phyloP scores from a whole-genome alignment of 2,329 filamentous ascomycete genomes.

The Drechslerella coelobrocha region DNA sequence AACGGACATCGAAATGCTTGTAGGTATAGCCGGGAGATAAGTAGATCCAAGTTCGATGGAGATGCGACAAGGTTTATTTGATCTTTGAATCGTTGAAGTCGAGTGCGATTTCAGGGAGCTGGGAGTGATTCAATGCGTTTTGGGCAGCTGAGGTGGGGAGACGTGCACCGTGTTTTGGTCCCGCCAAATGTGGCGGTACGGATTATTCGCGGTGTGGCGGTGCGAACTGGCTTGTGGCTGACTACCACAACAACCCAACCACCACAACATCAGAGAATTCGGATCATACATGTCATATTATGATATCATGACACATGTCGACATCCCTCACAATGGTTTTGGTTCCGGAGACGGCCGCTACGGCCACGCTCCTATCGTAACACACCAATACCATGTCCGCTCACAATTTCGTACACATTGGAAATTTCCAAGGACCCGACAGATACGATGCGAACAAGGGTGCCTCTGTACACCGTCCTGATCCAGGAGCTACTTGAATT shows the following conservation, averaged over 20 bases:
- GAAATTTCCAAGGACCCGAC: too few relatives aligned
- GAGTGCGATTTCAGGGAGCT: slow-evolving; percentile 17
- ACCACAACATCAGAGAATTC: slow-evolving; percentile 1
- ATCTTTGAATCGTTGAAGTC: background rate
- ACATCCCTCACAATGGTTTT: too few relatives aligned
- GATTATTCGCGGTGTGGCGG: background rate
- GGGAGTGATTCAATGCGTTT: slow-evolving; percentile 20
- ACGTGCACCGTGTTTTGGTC: slow-evolving; percentile 42
- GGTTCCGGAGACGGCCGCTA: too few relatives aligned
- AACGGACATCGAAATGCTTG: slow-evolving; percentile 35
- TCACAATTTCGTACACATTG: too few relatives aligned
- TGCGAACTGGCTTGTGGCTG: slow-evolving; percentile 13
- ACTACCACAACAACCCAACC: background rate
- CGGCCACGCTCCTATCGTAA: too few relatives aligned
- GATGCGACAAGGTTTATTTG: background rate
- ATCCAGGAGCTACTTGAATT: too few relatives aligned
- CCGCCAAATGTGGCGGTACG: slow-evolving; percentile 42
- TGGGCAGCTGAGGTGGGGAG: slow-evolving; percentile 47
- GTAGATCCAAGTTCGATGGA: background rate
- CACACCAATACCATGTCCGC: too few relatives aligned
- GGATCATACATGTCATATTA: background rate
- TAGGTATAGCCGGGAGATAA: background rate
- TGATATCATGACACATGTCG: background rate
- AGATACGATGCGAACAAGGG: too few relatives aligned
- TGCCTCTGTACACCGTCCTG: too few relatives aligned